Evolutionary conservation across 345 rosid genomes (phyloP).

Genomic region (Brassica rapa): DNA sequence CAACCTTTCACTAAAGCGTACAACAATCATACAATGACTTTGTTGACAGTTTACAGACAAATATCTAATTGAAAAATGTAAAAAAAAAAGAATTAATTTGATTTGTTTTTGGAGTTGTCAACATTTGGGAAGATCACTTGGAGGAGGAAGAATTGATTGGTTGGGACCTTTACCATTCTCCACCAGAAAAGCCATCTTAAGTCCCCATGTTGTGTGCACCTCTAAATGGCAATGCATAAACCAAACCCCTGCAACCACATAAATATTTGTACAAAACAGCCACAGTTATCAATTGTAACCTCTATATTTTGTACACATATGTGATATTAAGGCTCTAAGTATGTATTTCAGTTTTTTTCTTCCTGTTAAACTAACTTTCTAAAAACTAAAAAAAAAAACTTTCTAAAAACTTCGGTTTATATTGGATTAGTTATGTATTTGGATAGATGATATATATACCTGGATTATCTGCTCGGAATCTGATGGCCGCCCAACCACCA

Average conservation of each 20-base stretch:
- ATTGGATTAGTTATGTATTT: not conserved
- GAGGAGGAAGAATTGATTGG: constrained; percentile 82
- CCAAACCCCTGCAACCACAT: constrained; percentile 45
- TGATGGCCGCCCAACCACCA: constrained; percentile 88
- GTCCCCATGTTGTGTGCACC: constrained; percentile 94
- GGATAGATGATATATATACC: constrained; percentile 43
- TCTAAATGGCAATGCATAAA: constrained; percentile 45
- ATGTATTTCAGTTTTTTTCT: not conserved
- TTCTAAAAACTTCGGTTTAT: not conserved
- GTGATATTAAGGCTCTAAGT: not conserved
- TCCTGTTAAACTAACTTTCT: not conserved
- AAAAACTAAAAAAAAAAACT: no score
- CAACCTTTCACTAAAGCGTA: constrained; percentile 15
- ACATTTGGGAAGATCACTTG: constrained; percentile 87
- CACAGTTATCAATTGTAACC: not conserved
- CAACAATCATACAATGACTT: constrained; percentile 18
- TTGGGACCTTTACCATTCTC: constrained; percentile 86
- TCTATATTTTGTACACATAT: not conserved
- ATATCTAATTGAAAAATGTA: not conserved
- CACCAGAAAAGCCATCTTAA: constrained; percentile 95
- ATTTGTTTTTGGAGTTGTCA: constrained; percentile 24
- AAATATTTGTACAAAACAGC: not conserved
- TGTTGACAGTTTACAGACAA: constrained; percentile 24
- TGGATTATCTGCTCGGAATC: constrained; percentile 92
- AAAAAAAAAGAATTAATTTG: constrained; percentile 17